Evolutionary conservation across 192 early-diverging fungal genomes (phyloP).

Genomic region (Dissophora globulifera): DNA sequence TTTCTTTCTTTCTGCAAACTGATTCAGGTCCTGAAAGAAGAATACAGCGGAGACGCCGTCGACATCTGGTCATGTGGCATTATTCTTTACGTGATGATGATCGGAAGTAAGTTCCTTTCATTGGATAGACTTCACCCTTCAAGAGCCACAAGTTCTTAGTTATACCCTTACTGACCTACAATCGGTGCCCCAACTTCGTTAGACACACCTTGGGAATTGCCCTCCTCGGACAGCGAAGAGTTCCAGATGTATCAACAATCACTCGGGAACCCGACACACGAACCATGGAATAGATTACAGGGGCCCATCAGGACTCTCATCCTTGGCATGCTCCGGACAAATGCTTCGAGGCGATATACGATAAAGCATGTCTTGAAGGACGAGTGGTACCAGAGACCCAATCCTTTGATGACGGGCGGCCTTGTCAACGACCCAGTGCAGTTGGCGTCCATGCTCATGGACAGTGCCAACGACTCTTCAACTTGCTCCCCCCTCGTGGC

Average conservation of each 20-base stretch:
- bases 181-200: too few relatives aligned
- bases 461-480: slow-evolving; percentile 47
- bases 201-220: slow-evolving; percentile 79
- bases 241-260: slow-evolving; percentile 59
- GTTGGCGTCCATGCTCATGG: slow-evolving; percentile 65
- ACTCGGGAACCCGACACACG: slow-evolving; percentile 51
- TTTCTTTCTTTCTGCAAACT: too few relatives aligned
- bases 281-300: slow-evolving; percentile 64
- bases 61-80: slow-evolving; percentile 80
- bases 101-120: slow-evolving; percentile 65
- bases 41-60: slow-evolving; percentile 69
- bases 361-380: slow-evolving; percentile 57
- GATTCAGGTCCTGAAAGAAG: slow-evolving; percentile 60
- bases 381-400: slow-evolving; percentile 68
- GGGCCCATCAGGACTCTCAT: slow-evolving; percentile 55
- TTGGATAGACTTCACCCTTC: background rate
- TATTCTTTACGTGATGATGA: slow-evolving; percentile 74
- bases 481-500: slow-evolving; percentile 43
- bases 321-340: slow-evolving; percentile 59
- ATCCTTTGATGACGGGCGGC: slow-evolving; percentile 62
- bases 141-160: too few relatives aligned
- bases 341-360: slow-evolving; percentile 53
- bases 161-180: too few relatives aligned
- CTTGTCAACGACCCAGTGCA: slow-evolving; percentile 65
- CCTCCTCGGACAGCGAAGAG: slow-evolving; percentile 67